phyloP scores from a whole-genome alignment of 1,284 basidiomycete genomes.

The Austroboletus novae-zelandiae region DNA sequence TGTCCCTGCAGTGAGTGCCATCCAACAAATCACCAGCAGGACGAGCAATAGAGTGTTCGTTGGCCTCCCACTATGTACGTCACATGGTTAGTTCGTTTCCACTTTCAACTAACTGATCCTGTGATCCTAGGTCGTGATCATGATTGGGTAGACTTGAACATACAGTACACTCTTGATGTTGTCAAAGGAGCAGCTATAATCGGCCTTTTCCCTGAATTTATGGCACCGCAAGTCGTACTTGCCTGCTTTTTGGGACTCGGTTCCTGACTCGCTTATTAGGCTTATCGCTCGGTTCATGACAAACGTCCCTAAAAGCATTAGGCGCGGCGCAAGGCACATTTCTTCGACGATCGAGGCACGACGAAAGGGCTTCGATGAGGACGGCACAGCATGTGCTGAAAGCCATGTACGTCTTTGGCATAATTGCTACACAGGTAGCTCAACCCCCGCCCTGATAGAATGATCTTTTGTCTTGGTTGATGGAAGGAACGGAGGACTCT shows the following conservation, averaged over 20 bases:
- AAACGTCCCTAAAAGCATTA: not conserved
- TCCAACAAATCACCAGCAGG: constrained; percentile 31
- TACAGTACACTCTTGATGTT: constrained; percentile 35
- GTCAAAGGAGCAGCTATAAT: constrained; percentile 31
- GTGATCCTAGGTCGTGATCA: constrained; percentile 36
- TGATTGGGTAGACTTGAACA: constrained; percentile 36
- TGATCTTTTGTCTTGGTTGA: constrained; percentile 44
- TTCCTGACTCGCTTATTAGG: not conserved
- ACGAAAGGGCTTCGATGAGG: constrained; percentile 25
- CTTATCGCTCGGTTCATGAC: constrained; percentile 6
- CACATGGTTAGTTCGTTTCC: not conserved
- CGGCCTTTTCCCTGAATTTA: constrained; percentile 36
- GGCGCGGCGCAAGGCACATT: constrained; percentile 28
- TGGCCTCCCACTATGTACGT: constrained; percentile 39
- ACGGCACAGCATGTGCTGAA: constrained; percentile 35
- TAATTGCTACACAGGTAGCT: not conserved
- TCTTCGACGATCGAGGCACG: constrained; percentile 38
- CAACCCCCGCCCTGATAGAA: constrained; percentile 25
- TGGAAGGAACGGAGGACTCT: constrained; percentile 36
- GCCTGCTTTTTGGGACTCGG: not conserved
- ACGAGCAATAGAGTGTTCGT: constrained; percentile 40
- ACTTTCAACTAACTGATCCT: not conserved
- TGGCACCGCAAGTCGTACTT: constrained; percentile 35
- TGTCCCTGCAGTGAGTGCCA: constrained; percentile 15
- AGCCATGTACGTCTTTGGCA: constrained; percentile 32